Base-by-base conservation (phyloP, 192 early-diverging fungal genomes). In the Lobosporangium transversale region DNA sequence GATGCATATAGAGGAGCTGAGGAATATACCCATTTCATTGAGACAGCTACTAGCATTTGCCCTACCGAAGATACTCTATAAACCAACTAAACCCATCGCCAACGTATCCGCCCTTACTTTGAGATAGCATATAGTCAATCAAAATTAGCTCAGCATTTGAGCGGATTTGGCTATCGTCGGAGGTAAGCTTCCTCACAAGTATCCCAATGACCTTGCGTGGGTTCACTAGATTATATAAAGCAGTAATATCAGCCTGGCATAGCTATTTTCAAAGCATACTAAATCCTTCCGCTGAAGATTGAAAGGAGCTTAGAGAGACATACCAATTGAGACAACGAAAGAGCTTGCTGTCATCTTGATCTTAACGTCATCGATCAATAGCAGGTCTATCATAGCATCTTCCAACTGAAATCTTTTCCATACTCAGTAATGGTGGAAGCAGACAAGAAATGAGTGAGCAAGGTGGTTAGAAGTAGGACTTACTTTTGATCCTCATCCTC, bases 11-110 rank as follows among this genome's bases (percentile, higher is more conserved):
- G n/a, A n/a, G n/a, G n/a, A n/a, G n/a, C n/a, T n/a, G n/a, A n/a
- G 14, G 17, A 3, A 60, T 7, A n/a, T 4, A 0, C 12, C 17
- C 29, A 0, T 17, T 20, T 21, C 30, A 18, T 60, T 32, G 15
- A 29, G 29, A 15, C 3, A 14, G 1, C 9, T 6, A 30, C n/a
- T 51, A 3, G 9, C n/a, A 35, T 35, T 32, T 54, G n/a, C 23
- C 45, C 24, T 71, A 71, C 69, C 61, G 44, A 20, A 58, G 31
- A n/a, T 58, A 58, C 24, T 62, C 47, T 14, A 71, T 40, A n/a
- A 71, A 63, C 14, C 44, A 47, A 18, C 7, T 30, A 44, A 71
- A 56, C 0, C 61, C 53, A n/a, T 71, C 60, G 10, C 61, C 47
- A 1, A 58, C 45, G 1, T 45, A 58, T 24, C 61, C 48, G 27